A percentile compares a stretch with the other conserved stretches of the same genome.
Conservation (phyloP, 768 basidiomycete species). For the Floccularia luteovirens region DNA sequence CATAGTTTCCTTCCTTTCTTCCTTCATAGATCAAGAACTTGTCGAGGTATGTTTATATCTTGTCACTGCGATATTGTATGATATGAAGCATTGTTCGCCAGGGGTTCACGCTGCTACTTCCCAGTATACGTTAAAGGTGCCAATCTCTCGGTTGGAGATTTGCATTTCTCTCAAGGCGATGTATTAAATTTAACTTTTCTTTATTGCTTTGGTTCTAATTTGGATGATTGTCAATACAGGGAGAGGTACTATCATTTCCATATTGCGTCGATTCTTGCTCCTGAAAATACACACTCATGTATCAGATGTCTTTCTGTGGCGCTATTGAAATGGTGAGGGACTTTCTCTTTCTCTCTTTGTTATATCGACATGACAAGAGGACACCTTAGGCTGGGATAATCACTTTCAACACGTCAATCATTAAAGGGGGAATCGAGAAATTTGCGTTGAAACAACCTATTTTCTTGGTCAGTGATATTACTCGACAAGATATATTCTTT, state of each 20-base stretch:
- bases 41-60: slow-evolving; percentile 33
- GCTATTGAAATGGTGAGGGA: slow-evolving; percentile 64
- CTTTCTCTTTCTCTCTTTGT: not conserved
- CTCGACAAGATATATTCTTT: not conserved
- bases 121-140: slow-evolving; percentile 74
- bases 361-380: not conserved
- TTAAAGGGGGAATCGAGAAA: slow-evolving; percentile 69
- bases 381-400: slow-evolving; percentile 52
- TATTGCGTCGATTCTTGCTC: too few relatives aligned
- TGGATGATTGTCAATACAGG: slow-evolving; percentile 22
- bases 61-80: not conserved
- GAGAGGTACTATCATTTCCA: slow-evolving; percentile 32
- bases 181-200: slow-evolving; percentile 11
- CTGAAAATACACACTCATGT: too few relatives aligned
- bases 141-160: slow-evolving; percentile 70
- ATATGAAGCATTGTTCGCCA: slow-evolving; percentile 9
- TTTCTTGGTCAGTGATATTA: slow-evolving; percentile 42
- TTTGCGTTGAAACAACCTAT: slow-evolving; percentile 70
- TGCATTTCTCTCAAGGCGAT: slow-evolving; percentile 79
- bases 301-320: slow-evolving; percentile 64
- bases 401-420: slow-evolving; percentile 64
- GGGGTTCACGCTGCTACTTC: slow-evolving; percentile 68
- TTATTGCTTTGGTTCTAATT: not conserved
- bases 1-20: not conserved
- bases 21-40: slow-evolving; percentile 55